Base-by-base conservation (phyloP, 164 flowering plant genomes). In the Nymphaea colorata region DNA sequence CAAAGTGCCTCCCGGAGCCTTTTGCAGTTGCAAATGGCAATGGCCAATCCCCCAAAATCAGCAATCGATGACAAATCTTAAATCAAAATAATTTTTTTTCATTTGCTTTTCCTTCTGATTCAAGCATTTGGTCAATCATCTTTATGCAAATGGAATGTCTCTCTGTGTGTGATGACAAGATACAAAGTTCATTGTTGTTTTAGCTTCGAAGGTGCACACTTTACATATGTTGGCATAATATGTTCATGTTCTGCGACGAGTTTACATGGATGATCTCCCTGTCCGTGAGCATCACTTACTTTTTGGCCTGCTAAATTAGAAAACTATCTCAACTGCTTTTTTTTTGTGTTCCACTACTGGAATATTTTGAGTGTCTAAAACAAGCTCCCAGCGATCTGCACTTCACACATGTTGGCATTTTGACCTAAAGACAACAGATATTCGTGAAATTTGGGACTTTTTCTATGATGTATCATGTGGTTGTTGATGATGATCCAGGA, bases 401-500 rank as follows among this genome's bases (percentile, higher is more conserved):
- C 97, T 42, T 82, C 96, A 62, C 93, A 85, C 71, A 83, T 43
- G 65, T 75, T n/a, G 83, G 42, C 95, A 91, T 79, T 93, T 86
- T 79, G 93, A 77, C 60, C 74, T 94, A 79, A 94, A 91, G 77
- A 91, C 98, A 64, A 84, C 84, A 74, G 82, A 78, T 45, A 97
- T 91, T 71, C 72, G 85, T 68, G 96, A 91, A 64, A 73, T n/a
- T n/a, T n/a, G n/a, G n/a, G n/a, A n/a, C 91, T 65, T 86, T 94
- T 65, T 79, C 87, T 43, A 72, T 87, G 83, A 94, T 94, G 98
- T 91, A 94, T 80, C 97, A 94, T 78, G 75, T 87, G 72, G 98
- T 94, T 75, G 76, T 76, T 74, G 98, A 97, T 47, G 98, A 94
- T 84, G 97, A 94, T 75, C 97, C 96, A 60, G 98, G n/a, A 91